Conservation (phyloP, 225 moss, liverwort and hornwort species). For the Thuidium tamariscinum region DNA sequence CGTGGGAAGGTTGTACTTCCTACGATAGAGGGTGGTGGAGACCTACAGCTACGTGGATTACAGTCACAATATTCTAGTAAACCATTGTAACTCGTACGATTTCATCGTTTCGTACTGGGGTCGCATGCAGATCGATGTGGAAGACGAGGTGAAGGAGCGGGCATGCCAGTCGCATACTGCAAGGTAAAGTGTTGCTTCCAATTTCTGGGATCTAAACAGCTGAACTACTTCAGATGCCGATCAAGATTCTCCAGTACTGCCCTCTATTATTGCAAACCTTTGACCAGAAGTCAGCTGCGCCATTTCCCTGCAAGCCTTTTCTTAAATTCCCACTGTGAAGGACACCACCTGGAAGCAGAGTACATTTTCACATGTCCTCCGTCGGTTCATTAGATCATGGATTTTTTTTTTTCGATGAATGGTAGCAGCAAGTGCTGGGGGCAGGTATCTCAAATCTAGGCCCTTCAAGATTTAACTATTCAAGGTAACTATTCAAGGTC, state of each 20-base stretch:
- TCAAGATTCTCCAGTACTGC: background rate
- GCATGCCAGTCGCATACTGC: background rate
- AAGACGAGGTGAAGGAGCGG: background rate
- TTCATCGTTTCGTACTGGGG: background rate
- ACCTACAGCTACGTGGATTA: background rate
- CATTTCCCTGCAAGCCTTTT: background rate
- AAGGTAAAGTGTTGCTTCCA: background rate
- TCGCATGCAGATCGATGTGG: background rate
- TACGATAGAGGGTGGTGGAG: background rate
- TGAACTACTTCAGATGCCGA: slow-evolving; percentile 9
- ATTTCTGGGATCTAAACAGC: background rate
- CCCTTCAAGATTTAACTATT: background rate
- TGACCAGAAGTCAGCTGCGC: slow-evolving; percentile 16
- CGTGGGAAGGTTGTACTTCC: background rate
- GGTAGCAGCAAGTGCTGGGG: background rate
- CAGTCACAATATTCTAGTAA: background rate
- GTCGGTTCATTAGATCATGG: background rate
- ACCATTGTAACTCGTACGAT: background rate
- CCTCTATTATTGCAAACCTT: slow-evolving; percentile 22
- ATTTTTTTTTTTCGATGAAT: background rate
- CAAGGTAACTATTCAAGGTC: background rate
- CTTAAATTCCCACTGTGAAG: background rate
- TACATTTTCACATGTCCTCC: background rate
- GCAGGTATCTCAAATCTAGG: background rate
- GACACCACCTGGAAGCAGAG: background rate